phyloP scores from a whole-genome alignment of 495 filamentous ascomycete species.

The Sordaria brevicollis region DNA sequence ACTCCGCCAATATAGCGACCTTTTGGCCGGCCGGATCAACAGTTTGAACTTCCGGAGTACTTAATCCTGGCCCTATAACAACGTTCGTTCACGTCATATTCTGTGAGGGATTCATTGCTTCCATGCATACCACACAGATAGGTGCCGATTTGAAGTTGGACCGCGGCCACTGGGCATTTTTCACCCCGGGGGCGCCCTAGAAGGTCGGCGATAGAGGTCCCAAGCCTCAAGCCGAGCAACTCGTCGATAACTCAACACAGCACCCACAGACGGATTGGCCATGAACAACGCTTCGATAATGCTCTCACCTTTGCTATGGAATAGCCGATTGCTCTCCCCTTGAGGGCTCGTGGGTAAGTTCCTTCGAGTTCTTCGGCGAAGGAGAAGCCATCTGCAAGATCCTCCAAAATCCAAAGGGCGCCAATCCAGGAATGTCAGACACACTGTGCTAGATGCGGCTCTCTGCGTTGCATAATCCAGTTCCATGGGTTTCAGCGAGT shows the following conservation, averaged over 20 bases:
- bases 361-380: not conserved
- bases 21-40: not conserved
- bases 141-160: not conserved
- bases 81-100: not conserved
- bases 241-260: not conserved
- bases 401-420: not conserved
- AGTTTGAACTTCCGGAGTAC: not conserved
- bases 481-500: not conserved
- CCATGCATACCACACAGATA: not conserved
- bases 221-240: not conserved
- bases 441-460: not conserved
- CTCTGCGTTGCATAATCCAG: not conserved
- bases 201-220: not conserved
- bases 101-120: not conserved
- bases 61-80: not conserved
- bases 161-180: not conserved
- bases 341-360: not conserved
- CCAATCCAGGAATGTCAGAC: not conserved
- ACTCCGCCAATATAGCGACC: not conserved
- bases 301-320: not conserved
- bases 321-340: not conserved
- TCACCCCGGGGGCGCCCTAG: not conserved
- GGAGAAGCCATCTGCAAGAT: not conserved
- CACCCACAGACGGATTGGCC: too few relatives aligned
- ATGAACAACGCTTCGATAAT: not conserved